Evolutionary conservation across 164 flowering plant genomes (phyloP).

Genomic region (Echeveria elegans): DNA sequence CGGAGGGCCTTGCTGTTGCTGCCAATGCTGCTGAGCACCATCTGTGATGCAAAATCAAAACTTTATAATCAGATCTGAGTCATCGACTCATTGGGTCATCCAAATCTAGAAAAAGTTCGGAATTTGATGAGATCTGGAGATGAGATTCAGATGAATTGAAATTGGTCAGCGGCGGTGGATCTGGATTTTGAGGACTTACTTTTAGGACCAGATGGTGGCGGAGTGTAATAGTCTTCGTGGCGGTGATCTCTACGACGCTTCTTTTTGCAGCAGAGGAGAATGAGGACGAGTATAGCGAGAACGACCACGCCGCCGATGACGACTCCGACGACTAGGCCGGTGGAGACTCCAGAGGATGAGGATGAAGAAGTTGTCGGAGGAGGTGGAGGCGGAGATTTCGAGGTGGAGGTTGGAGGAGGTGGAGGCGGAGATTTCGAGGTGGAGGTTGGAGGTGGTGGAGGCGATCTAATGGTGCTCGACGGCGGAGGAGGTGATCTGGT

Average conservation of each 20-base stretch:
- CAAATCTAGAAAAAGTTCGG: background rate
- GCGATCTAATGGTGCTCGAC: background rate
- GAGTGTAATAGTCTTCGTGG: slow-evolving; percentile 24
- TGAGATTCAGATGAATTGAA: background rate
- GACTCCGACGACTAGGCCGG: background rate
- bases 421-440: background rate
- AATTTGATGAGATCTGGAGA: background rate
- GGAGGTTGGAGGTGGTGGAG: background rate
- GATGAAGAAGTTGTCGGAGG: background rate
- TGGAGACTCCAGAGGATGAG: background rate
- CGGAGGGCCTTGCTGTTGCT: slow-evolving; percentile 44
- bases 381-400: background rate
- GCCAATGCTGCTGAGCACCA: slow-evolving; percentile 42
- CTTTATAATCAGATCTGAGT: background rate
- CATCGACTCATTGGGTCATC: background rate
- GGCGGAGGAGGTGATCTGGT: background rate
- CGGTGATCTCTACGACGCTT: slow-evolving; percentile 39
- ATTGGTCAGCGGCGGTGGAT: background rate
- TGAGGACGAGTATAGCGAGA: slow-evolving; percentile 27
- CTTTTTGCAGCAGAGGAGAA: slow-evolving; percentile 45
- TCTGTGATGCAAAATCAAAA: background rate
- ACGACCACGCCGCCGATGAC: slow-evolving; percentile 11
- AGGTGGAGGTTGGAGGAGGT: background rate
- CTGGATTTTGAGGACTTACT: background rate
- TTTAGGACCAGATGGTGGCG: slow-evolving; percentile 24